These are phyloP conservation scores for Sarocladium kiliense DNA, from an alignment of 2,329 filamentous ascomycete species.

Conservation along the genomic window DNA sequence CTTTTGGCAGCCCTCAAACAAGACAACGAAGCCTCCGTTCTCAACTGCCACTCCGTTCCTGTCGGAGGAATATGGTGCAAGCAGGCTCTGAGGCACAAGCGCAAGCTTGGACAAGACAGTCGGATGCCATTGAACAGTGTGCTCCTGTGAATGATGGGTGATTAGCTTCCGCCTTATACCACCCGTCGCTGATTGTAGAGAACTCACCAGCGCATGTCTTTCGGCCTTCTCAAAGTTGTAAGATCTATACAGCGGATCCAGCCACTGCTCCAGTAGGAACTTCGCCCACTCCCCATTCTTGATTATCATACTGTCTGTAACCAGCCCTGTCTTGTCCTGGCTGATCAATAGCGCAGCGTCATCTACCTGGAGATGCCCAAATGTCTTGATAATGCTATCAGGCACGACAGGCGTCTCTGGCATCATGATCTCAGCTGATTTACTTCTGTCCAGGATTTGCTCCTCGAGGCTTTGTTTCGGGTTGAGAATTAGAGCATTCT, in stretches of 20 bases:
- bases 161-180: neutral
- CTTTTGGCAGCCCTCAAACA: conserved; percentile 68
- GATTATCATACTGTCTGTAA: conserved; percentile 72
- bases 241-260: conserved; percentile 84
- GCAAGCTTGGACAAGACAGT: conserved; percentile 88
- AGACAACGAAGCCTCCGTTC: conserved; percentile 79
- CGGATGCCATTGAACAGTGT: conserved; percentile 93
- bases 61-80: conserved; percentile 70
- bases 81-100: conserved; percentile 75
- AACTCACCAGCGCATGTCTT: conserved; percentile 75
- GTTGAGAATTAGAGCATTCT: conserved; percentile 86
- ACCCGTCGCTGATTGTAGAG: neutral
- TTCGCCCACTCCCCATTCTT: conserved; percentile 84
- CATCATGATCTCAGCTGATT: conserved; percentile 75
- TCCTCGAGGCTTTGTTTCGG: conserved; percentile 63
- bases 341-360: conserved; percentile 78
- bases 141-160: conserved; percentile 50
- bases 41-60: conserved; percentile 62
- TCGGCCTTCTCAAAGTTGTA: conserved; percentile 98
- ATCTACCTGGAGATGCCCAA: conserved; percentile 69
- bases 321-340: conserved; percentile 78
- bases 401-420: conserved; percentile 84
- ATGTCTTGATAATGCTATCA: conserved; percentile 95
- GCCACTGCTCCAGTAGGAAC: conserved; percentile 93
- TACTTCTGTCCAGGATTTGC: conserved; percentile 61